Evolutionary conservation across 2,329 filamentous ascomycete species (phyloP).

Genomic region (Daldinia eschscholtzii): DNA sequence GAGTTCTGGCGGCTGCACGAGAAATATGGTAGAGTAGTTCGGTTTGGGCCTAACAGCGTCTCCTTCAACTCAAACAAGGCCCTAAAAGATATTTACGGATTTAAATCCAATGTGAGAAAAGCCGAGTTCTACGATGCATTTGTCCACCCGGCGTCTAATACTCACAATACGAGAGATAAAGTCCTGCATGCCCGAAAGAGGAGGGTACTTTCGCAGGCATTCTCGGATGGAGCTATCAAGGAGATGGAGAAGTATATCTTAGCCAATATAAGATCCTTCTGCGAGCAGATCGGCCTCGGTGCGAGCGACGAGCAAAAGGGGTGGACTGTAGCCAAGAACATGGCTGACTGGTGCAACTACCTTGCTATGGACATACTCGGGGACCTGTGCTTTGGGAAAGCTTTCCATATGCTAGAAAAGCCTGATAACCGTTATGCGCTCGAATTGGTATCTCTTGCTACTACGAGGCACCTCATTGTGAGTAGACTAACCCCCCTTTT

Average conservation of each 20-base stretch:
- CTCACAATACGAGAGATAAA: slow-evolving; percentile 79
- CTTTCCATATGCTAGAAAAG: slow-evolving; percentile 71
- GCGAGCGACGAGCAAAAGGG: slow-evolving; percentile 62
- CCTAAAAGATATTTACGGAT: slow-evolving; percentile 75
- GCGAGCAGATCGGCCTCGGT: slow-evolving; percentile 65
- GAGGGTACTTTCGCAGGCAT: slow-evolving; percentile 78
- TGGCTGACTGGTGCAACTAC: slow-evolving; percentile 73
- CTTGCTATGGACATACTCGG: slow-evolving; percentile 73
- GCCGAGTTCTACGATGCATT: slow-evolving; percentile 80
- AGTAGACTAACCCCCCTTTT: slow-evolving; percentile 49
- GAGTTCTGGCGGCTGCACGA: slow-evolving; percentile 78
- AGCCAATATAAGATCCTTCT: slow-evolving; percentile 75
- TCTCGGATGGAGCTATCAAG: slow-evolving; percentile 74
- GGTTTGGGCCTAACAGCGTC: slow-evolving; percentile 81
- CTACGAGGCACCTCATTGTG: slow-evolving; percentile 76
- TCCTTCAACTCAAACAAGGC: slow-evolving; percentile 81
- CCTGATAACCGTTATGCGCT: slow-evolving; percentile 75
- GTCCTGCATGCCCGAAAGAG: slow-evolving; percentile 77
- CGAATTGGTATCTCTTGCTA: slow-evolving; percentile 74
- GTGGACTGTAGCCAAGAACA: slow-evolving; percentile 71
- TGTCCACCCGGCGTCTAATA: slow-evolving; percentile 77
- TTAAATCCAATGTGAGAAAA: slow-evolving; percentile 73
- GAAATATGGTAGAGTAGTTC: slow-evolving; percentile 78
- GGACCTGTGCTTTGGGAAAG: slow-evolving; percentile 71
- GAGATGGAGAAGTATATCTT: slow-evolving; percentile 77